Evolutionary conservation across 148 eudicot genomes (phyloP), one percentile per base, ranked within the genome.

Genomic region (Rhododendron kiyosumense): DNA sequence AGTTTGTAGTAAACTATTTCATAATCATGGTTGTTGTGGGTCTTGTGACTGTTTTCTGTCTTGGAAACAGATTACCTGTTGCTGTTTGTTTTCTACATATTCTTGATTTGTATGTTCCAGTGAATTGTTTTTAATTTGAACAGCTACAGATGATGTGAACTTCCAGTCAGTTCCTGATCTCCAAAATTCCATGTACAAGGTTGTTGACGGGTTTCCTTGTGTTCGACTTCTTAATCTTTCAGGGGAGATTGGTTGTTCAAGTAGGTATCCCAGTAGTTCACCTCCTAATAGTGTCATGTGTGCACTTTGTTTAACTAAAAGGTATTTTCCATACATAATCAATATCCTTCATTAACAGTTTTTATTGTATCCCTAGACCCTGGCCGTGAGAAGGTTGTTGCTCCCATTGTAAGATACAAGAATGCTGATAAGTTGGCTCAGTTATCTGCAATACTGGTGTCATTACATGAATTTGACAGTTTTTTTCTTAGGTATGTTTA

Each of bases 181-280:
- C 65, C 95, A 93, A 90, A 94, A 87, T 89, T 90, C 96, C 85
- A 95, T 97, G 98, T 97, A 95, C 90, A 90, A 73, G 45, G 89
- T 85, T 77, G 77, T 97, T 88, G 94, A 93, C 79, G 98, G 96
- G 78, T 93, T 86, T 91, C 98, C 99, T 86, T 97, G 99, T 88
- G 99, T 97, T 28, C 92, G 99, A 80, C 89, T 97, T 79, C 95
- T 95, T 82, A 94, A 92, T 89, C 88, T 95, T 81, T 92, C 95
- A 15, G 99, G 98, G 89, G 98, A 95, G 86, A 93, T 95, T 87
- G 99, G 99, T 85, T 97, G 99, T 86, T 92, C 99, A 84, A 97
- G 99, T 97, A 89, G 88, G 97, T 91, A 85, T 45, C 51, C 83
- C 34, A 83, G 61, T 76, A 83, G 81, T 81, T 77, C 38, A 32